phyloP scores from a whole-genome alignment of 78 protist species.

The Dictyostelium intermedium region DNA sequence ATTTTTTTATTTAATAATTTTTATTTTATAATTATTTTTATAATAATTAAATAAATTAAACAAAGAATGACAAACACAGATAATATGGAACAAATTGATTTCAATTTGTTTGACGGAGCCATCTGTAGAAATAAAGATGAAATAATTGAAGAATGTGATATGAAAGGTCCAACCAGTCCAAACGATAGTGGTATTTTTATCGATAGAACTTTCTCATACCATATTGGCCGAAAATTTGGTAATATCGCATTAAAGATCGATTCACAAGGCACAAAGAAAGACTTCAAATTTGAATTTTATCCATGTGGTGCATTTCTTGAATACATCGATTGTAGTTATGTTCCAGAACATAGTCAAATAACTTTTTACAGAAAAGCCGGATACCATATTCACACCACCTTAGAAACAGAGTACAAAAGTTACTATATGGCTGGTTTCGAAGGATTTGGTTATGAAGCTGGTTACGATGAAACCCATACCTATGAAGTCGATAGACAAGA shows the following conservation, averaged over 20 bases:
- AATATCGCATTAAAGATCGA: background rate
- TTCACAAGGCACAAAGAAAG: background rate
- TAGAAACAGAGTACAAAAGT: too few species aligned
- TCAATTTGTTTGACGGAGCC: background rate
- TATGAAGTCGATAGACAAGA: background rate
- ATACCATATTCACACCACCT: background rate
- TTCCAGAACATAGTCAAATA: background rate
- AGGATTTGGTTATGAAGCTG: background rate
- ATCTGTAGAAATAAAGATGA: background rate
- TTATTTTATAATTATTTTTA: too few species aligned
- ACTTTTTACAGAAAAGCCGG: background rate
- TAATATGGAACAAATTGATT: background rate
- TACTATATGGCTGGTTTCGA: background rate
- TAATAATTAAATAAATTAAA: too few species aligned
- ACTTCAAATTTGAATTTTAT: background rate
- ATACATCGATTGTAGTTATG: background rate
- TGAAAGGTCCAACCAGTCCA: background rate
- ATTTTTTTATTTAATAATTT: too few species aligned
- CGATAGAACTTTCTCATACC: background rate
- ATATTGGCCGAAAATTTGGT: background rate
- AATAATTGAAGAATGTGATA: background rate
- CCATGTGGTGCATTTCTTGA: background rate
- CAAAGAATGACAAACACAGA: background rate
- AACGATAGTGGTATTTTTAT: background rate
- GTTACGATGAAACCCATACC: background rate